These are phyloP conservation scores for Alternaria arborescens DNA, from an alignment of 2,329 filamentous ascomycete genomes.

Conservation along the genomic window DNA sequence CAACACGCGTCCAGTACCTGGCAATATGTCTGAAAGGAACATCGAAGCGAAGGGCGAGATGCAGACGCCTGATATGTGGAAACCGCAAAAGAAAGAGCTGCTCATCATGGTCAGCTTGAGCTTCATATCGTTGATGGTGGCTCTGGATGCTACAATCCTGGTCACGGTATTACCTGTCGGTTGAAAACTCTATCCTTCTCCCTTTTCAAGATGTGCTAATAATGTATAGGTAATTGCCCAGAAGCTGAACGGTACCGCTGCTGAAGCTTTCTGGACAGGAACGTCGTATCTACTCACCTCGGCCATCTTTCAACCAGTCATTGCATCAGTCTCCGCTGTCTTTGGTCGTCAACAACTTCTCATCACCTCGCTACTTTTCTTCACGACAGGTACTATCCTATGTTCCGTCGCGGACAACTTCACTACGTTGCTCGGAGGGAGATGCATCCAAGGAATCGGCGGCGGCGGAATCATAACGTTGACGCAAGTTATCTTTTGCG, in stretches of 20 bases:
- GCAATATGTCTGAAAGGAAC: slow-evolving; percentile 5
- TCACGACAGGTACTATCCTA: slow-evolving; percentile 58
- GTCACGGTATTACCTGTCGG: slow-evolving; percentile 41
- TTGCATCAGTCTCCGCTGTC: slow-evolving; percentile 53
- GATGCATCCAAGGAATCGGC: slow-evolving; percentile 51
- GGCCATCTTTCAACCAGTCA: slow-evolving; percentile 66
- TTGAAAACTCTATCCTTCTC: background rate
- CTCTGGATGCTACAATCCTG: slow-evolving; percentile 43
- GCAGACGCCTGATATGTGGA: slow-evolving; percentile 14
- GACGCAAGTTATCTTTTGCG: slow-evolving; percentile 56
- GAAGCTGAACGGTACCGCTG: slow-evolving; percentile 33
- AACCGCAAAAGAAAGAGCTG: slow-evolving; percentile 23
- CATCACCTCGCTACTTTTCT: slow-evolving; percentile 53
- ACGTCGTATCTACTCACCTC: slow-evolving; percentile 74
- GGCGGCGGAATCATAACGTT: slow-evolving; percentile 53
- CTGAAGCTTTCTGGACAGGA: slow-evolving; percentile 73
- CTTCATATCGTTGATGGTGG: slow-evolving; percentile 40
- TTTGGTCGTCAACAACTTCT: slow-evolving; percentile 60
- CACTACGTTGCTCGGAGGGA: slow-evolving; percentile 45
- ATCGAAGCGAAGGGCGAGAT: slow-evolving; percentile 23
- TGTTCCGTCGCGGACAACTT: slow-evolving; percentile 51
- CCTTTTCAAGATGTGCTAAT: background rate
- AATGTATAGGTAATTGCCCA: slow-evolving; percentile 32
- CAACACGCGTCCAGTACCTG: slow-evolving; percentile 5
- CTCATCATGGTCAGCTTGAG: slow-evolving; percentile 42